These are phyloP conservation scores for Parathielavia appendiculata DNA, from an alignment of 495 filamentous ascomycete species.

Conservation along the genomic window DNA sequence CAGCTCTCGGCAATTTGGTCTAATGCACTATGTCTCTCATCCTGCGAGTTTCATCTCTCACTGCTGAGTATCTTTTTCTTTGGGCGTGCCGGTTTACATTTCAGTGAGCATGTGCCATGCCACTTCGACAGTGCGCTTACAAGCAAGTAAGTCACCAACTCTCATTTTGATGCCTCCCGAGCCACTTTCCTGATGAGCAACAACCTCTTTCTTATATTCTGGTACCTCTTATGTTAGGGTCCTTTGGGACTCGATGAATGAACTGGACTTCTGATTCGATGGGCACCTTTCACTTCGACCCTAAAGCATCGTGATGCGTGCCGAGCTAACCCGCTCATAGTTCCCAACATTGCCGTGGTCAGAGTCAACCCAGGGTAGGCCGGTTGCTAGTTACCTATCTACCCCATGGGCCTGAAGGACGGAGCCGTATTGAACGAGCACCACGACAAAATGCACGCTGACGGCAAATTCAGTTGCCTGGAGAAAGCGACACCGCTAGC, in stretches of 20 bases:
- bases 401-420: too few species aligned
- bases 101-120: neutral
- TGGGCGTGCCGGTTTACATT: neutral
- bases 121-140: conserved; percentile 10
- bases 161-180: neutral
- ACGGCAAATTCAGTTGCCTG: too few species aligned
- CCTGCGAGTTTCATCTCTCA: too few species aligned
- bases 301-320: neutral
- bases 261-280: conserved; percentile 54
- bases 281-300: conserved; percentile 12
- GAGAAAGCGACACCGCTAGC: too few species aligned
- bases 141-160: conserved; percentile 2
- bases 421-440: too few species aligned
- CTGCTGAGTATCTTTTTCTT: too few species aligned
- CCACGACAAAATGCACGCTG: too few species aligned
- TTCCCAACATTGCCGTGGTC: neutral
- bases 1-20: too few species aligned
- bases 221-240: conserved; percentile 62
- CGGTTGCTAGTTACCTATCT: neutral
- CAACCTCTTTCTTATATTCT: conserved; percentile 46
- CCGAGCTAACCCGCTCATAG: conserved; percentile 22
- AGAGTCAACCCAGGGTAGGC: neutral
- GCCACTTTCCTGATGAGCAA: conserved; percentile 45
- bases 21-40: too few species aligned
- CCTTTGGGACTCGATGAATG: conserved; percentile 50